Percentiles rank a stretch among this genome's conserved stretches.
Conservation (phyloP, 2,329 filamentous ascomycete genomes). For the Colletotrichum musae region DNA sequence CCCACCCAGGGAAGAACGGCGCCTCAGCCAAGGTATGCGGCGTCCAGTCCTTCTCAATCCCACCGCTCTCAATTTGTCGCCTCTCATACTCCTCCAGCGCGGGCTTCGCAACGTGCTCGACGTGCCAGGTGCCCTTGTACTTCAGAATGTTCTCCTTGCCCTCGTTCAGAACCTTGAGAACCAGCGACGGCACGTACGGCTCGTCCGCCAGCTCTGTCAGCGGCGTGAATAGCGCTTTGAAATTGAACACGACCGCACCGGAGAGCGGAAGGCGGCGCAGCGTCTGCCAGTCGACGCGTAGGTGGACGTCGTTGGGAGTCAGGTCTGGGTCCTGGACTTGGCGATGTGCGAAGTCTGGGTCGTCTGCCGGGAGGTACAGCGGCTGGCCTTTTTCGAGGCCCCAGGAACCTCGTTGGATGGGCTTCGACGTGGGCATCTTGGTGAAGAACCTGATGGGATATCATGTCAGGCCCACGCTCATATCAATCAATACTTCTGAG, state of each 20-base stretch:
- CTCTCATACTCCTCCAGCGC: slow-evolving; percentile 73
- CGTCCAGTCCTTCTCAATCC: slow-evolving; percentile 75
- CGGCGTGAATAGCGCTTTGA: slow-evolving; percentile 88
- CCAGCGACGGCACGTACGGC: slow-evolving; percentile 77
- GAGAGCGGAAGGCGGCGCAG: slow-evolving; percentile 83
- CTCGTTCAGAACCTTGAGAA: slow-evolving; percentile 78
- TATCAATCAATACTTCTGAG: not conserved
- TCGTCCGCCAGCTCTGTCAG: slow-evolving; percentile 79
- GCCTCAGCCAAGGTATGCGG: slow-evolving; percentile 79
- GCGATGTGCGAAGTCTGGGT: slow-evolving; percentile 75
- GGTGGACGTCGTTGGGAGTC: slow-evolving; percentile 65
- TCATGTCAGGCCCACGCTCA: not conserved
- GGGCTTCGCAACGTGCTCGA: slow-evolving; percentile 80
- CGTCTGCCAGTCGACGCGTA: slow-evolving; percentile 92
- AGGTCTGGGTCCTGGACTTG: slow-evolving; percentile 70
- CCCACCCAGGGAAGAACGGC: slow-evolving; percentile 84
- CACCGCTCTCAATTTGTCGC: slow-evolving; percentile 75
- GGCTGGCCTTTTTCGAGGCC: slow-evolving; percentile 82
- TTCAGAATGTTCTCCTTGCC: slow-evolving; percentile 79
- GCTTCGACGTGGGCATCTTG: slow-evolving; percentile 79
- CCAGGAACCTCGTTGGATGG: slow-evolving; percentile 90
- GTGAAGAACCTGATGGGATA: slow-evolving; percentile 76
- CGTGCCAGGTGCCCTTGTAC: slow-evolving; percentile 88
- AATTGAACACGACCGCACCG: slow-evolving; percentile 85
- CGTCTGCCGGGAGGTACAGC: slow-evolving; percentile 80